Evolutionary conservation across 2,329 filamentous ascomycete species (phyloP).

Genomic region (Botrytis aclada): DNA sequence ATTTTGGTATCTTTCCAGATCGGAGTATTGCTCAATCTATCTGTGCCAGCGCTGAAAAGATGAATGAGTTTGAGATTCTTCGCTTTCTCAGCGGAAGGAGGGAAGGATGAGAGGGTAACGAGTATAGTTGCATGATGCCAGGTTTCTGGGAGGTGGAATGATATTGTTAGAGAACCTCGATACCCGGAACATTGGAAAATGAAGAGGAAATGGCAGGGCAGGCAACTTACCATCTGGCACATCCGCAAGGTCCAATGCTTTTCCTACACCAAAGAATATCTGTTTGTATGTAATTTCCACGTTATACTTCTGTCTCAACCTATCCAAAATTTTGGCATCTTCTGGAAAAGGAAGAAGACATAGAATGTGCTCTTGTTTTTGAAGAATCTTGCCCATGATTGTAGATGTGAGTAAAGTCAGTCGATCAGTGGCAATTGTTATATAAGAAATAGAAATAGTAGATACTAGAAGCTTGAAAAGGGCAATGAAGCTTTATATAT

Average conservation of each 20-base stretch:
- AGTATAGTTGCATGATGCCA: conserved; percentile 38
- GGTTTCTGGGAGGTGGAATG: conserved; percentile 25
- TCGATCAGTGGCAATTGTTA: background rate
- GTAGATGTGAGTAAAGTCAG: conserved; percentile 10
- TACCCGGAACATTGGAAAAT: background rate
- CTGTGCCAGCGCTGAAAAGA: conserved; percentile 38
- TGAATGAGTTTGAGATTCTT: conserved; percentile 40
- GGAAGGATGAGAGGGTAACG: conserved; percentile 35
- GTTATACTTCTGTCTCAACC: conserved; percentile 43
- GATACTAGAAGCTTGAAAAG: background rate
- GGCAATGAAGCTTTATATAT: background rate
- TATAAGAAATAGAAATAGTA: background rate
- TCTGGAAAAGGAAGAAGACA: conserved; percentile 44
- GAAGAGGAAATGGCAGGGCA: background rate
- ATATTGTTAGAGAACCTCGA: background rate
- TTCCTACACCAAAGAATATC: conserved; percentile 30
- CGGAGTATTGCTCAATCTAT: conserved; percentile 32
- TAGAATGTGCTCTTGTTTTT: conserved; percentile 42
- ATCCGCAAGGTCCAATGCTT: conserved; percentile 14
- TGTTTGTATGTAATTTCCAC: conserved; percentile 45
- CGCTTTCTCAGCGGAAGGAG: conserved; percentile 28
- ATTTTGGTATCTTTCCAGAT: conserved; percentile 39
- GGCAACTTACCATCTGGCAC: conserved; percentile 27
- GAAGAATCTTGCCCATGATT: conserved; percentile 46
- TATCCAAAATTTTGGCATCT: conserved; percentile 40